Evolutionary conservation across 139 green algal genomes (phyloP).

Genomic region (Chlamydomonas eustigma): DNA sequence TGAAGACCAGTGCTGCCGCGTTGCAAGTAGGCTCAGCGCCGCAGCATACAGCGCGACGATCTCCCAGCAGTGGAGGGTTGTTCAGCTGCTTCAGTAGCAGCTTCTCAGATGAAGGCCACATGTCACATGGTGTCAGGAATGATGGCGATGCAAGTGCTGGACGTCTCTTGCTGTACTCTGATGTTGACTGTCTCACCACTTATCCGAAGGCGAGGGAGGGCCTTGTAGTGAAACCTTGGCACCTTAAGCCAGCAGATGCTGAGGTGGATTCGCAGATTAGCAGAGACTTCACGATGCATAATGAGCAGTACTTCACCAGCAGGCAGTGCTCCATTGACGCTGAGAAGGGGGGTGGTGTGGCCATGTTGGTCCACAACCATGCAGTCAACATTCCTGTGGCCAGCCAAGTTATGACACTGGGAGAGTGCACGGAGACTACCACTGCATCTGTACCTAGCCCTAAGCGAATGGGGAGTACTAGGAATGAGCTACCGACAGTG

Average conservation of each 20-base stretch:
- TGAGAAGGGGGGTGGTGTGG: too few species aligned
- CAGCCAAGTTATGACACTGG: too few species aligned
- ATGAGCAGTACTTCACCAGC: neutral
- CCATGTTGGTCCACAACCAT: too few species aligned
- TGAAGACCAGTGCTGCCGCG: neutral
- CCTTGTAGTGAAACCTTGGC: neutral
- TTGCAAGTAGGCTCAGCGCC: neutral
- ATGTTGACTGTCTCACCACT: neutral
- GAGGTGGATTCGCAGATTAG: neutral
- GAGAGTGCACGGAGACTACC: too few species aligned
- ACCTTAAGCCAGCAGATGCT: neutral
- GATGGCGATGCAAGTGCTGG: neutral
- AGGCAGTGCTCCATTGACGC: too few species aligned
- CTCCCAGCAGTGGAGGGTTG: neutral
- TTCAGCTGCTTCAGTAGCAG: conserved; percentile 1
- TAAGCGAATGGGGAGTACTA: too few species aligned
- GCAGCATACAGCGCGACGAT: neutral
- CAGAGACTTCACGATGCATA: neutral
- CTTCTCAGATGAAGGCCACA: neutral
- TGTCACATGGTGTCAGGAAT: neutral
- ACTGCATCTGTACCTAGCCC: too few species aligned
- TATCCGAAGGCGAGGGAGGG: neutral
- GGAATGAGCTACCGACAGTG: too few species aligned
- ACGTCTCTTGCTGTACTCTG: neutral
- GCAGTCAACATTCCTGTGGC: too few species aligned